These are phyloP conservation scores for Podospora pseudocomata DNA, from an alignment of 495 filamentous ascomycete genomes.

Conservation along the genomic window DNA sequence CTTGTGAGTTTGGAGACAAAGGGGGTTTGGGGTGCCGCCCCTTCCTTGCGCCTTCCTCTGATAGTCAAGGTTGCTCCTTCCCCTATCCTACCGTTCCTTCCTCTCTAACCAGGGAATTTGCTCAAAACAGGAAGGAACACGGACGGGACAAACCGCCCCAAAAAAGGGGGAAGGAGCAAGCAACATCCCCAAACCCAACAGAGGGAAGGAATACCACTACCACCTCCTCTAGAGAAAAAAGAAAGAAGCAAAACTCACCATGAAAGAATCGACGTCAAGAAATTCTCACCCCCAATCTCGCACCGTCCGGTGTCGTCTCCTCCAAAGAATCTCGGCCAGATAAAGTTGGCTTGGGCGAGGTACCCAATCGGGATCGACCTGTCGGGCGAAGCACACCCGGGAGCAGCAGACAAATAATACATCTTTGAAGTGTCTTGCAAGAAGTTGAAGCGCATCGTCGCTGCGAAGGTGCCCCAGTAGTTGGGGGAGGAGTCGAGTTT, in stretches of 20 bases:
- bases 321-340: constrained; percentile 24
- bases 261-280: constrained; percentile 7
- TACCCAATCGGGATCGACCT: constrained; percentile 20
- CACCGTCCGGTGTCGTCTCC: constrained; percentile 11
- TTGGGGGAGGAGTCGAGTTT: constrained; percentile 26
- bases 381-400: constrained; percentile 54
- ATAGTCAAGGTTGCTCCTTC: no score
- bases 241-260: constrained; percentile 8
- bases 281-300: constrained; percentile 12
- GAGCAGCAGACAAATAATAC: constrained; percentile 56
- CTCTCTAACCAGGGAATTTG: no score
- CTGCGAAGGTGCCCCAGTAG: constrained; percentile 16
- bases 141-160: no score
- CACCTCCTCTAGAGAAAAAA: neutral
- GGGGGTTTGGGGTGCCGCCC: no score
- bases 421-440: constrained; percentile 11
- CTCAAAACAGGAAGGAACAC: no score
- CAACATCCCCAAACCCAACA: no score
- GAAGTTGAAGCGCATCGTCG: constrained; percentile 14
- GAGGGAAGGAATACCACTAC: no score
- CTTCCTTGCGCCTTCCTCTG: neutral
- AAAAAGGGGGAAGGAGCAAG: no score
- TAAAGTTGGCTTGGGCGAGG: constrained; percentile 21
- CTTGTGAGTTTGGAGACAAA: no score
- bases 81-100: no score